Conservation (phyloP, 2,329 filamentous ascomycete genomes). For the Rhexocercosporidium sp. region DNA sequence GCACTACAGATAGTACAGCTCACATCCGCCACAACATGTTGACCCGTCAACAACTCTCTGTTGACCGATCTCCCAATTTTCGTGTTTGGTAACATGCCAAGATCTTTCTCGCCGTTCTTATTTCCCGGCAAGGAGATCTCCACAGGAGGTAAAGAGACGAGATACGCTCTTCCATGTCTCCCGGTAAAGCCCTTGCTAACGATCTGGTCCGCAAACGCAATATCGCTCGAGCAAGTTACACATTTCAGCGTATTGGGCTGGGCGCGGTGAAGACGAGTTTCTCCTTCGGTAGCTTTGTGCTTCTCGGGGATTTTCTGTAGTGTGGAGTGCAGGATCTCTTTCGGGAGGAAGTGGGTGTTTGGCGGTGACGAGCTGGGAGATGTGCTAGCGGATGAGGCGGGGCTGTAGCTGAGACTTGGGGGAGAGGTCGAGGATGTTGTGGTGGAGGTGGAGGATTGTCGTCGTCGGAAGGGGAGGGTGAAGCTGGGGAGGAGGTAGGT, state of each 20-base stretch:
- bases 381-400: slow-evolving; percentile 38
- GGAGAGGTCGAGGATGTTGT: slow-evolving; percentile 34
- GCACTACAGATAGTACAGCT: slow-evolving; percentile 59
- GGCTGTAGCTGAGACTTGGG: slow-evolving; percentile 46
- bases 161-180: slow-evolving; percentile 66
- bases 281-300: background rate
- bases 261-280: slow-evolving; percentile 46
- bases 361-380: slow-evolving; percentile 37
- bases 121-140: slow-evolving; percentile 16
- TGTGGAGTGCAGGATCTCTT: slow-evolving; percentile 34
- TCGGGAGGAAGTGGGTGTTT: slow-evolving; percentile 23
- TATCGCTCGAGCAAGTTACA: slow-evolving; percentile 60
- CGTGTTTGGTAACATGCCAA: slow-evolving; percentile 56
- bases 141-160: slow-evolving; percentile 53
- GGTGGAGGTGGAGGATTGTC: slow-evolving; percentile 41
- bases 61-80: slow-evolving; percentile 59
- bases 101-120: slow-evolving; percentile 22
- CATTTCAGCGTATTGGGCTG: slow-evolving; percentile 64
- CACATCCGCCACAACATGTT: slow-evolving; percentile 69
- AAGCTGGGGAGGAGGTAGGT: slow-evolving; percentile 59
- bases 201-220: slow-evolving; percentile 66
- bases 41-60: slow-evolving; percentile 64
- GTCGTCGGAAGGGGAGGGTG: slow-evolving; percentile 51
- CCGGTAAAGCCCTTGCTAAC: slow-evolving; percentile 71
- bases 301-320: slow-evolving; percentile 37